phyloP scores from a whole-genome alignment of 2,329 filamentous ascomycete species.

The Pyricularia grisea region DNA sequence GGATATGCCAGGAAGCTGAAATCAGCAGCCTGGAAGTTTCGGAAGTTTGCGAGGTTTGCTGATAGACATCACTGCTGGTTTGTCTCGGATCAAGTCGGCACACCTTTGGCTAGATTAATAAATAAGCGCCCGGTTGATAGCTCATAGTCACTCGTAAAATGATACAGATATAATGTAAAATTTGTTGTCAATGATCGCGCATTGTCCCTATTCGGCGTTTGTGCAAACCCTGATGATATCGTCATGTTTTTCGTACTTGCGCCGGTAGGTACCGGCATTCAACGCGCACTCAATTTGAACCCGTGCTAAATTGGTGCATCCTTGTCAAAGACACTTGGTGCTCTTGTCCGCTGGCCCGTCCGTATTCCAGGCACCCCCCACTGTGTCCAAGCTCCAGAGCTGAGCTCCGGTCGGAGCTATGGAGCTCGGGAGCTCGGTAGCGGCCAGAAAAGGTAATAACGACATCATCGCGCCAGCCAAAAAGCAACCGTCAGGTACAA shows the following conservation, averaged over 20 bases:
- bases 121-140: neutral
- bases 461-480: conserved; percentile 4
- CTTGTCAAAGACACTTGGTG: neutral
- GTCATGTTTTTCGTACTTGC: neutral
- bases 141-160: neutral
- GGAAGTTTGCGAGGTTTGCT: neutral
- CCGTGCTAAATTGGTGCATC: neutral
- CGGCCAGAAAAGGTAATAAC: conserved; percentile 3
- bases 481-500: conserved; percentile 1
- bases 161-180: neutral
- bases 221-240: neutral
- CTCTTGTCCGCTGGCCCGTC: neutral
- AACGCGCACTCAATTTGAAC: neutral
- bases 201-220: neutral
- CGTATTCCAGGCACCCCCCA: neutral
- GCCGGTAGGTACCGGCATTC: no score
- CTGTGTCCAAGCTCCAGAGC: conserved; percentile 2
- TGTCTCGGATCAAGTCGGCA: neutral
- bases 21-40: no score
- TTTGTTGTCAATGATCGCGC: neutral
- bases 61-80: neutral
- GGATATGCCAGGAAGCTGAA: no score
- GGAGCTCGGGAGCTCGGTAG: neutral
- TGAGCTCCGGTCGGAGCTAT: neutral
- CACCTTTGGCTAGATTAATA: neutral